Evolutionary conservation across 495 filamentous ascomycete genomes (phyloP).

Genomic region (Hypoxylon lienhwacheense): DNA sequence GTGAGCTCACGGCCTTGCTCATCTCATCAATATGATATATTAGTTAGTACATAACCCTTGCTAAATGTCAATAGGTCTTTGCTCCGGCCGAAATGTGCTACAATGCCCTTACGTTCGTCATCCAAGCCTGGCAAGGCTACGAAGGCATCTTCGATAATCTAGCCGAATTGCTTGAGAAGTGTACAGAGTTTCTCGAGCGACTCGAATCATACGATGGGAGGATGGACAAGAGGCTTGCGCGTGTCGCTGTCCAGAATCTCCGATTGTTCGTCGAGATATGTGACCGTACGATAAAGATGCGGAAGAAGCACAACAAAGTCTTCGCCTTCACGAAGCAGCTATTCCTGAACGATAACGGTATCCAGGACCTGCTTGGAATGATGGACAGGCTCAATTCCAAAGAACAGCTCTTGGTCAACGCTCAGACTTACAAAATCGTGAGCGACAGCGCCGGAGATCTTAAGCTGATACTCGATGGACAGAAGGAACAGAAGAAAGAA

Average conservation of each 20-base stretch:
- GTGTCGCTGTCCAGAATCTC: slow-evolving; percentile 46
- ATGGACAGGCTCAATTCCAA: slow-evolving; percentile 44
- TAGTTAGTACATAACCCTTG: slow-evolving; percentile 15
- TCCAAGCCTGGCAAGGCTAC: slow-evolving; percentile 49
- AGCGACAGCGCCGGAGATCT: slow-evolving; percentile 41
- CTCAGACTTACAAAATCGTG: slow-evolving; percentile 44
- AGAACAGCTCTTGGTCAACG: slow-evolving; percentile 42
- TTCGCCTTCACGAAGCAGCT: slow-evolving; percentile 42
- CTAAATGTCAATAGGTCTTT: slow-evolving; percentile 37
- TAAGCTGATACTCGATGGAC: slow-evolving; percentile 40
- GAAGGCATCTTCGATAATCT: slow-evolving; percentile 44
- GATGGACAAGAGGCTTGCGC: slow-evolving; percentile 42
- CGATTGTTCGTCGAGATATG: slow-evolving; percentile 48
- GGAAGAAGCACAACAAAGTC: slow-evolving; percentile 38
- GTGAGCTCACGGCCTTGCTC: background rate
- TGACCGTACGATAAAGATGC: slow-evolving; percentile 44
- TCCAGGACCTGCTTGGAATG: slow-evolving; percentile 41
- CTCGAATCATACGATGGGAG: slow-evolving; percentile 44
- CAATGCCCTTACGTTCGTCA: slow-evolving; percentile 44
- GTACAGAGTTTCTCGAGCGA: slow-evolving; percentile 42
- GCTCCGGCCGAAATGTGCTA: slow-evolving; percentile 46
- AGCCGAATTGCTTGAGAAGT: slow-evolving; percentile 43
- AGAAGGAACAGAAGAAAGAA: slow-evolving; percentile 41
- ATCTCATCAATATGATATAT: background rate
- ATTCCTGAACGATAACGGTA: slow-evolving; percentile 45